Evolutionary conservation across 2,329 filamentous ascomycete genomes (phyloP), one percentile per base, ranked within the genome.

Genomic region (Neonectria hederae): DNA sequence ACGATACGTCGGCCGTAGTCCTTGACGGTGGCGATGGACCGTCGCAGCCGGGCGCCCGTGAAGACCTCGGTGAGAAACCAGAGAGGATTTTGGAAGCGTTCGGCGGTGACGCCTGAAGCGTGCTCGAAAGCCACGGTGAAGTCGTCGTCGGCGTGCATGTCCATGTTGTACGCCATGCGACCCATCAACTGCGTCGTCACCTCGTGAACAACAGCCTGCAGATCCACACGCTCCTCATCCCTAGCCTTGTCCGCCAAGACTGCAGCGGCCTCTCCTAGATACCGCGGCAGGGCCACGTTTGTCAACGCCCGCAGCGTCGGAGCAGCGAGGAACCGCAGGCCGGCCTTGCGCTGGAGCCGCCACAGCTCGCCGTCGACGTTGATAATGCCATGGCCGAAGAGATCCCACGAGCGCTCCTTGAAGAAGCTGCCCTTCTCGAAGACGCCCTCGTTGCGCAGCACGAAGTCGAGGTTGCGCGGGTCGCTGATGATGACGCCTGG

Each of bases 121-220:
- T 85, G 83, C 66, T 90, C 88, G 70, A 91, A 90, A 0, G 87
- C 84, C 54, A 81, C 66, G 4, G 86, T 86, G 73, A 91, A 90
- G 2, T 84, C 83, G 64, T 90, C 86, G 32, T 84, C 81, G 52
- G 86, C 82, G 70, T 87, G 86, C 81, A 90, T 89, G 68, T 90
- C 87, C 87, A 90, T 90, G 72, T 88, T 85, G 69, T 90, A 91
- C 14, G 89, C 89, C 86, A 90, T 89, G 65, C 83, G 83, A n/a
- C 88, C 89, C 85, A 91, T 90, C 24, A 90, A 73, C 62, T 87
- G 83, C 22, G 88, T 90, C 1, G 88, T 91, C 49, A 90, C 83
- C 72, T 90, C 87, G 57, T 89, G 86, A 49, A 90, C 85, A 2
- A 88, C 78, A n/a, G 77, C 79, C 69, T 90, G 87, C 52, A 91